Evolutionary conservation across 2,329 filamentous ascomycete species (phyloP).

Genomic region (Waltergamsia citrina): DNA sequence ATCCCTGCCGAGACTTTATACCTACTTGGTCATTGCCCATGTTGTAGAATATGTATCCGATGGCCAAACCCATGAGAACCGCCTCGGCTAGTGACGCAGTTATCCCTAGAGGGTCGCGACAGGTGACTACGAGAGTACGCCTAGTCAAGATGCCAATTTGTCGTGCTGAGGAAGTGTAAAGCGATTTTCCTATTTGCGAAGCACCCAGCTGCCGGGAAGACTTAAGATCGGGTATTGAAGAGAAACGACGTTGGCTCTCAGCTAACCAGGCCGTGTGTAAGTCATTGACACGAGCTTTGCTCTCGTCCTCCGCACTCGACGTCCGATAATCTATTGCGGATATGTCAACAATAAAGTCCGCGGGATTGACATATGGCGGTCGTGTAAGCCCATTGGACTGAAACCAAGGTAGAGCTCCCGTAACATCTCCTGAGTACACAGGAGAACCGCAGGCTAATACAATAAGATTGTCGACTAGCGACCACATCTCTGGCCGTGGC

Average conservation of each 20-base stretch:
- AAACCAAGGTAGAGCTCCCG: conserved; percentile 56
- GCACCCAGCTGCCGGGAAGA: too few species aligned
- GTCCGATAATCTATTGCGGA: conserved; percentile 66
- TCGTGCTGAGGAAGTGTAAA: conserved; percentile 42
- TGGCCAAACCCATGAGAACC: conserved; percentile 59
- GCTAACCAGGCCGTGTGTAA: conserved; percentile 52
- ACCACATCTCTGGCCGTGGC: conserved; percentile 72
- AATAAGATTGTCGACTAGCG: conserved; percentile 63
- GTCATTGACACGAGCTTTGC: conserved; percentile 46
- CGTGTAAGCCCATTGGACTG: conserved; percentile 47
- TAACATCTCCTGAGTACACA: conserved; percentile 55
- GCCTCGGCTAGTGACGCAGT: conserved; percentile 61
- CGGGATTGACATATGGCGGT: conserved; percentile 67
- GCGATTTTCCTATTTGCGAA: conserved; percentile 5
- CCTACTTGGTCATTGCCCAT: conserved; percentile 57
- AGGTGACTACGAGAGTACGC: conserved; percentile 61
- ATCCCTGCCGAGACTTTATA: conserved; percentile 64
- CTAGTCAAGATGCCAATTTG: conserved; percentile 59
- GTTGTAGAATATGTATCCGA: conserved; percentile 63
- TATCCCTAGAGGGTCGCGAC: conserved; percentile 71
- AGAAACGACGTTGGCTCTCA: conserved; percentile 20
- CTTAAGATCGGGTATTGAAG: too few species aligned
- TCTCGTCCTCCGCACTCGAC: conserved; percentile 52
- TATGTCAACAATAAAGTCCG: conserved; percentile 66
- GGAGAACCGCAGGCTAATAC: conserved; percentile 58